Evolutionary conservation across 345 rosid species (phyloP).

Genomic region (Nasturtium officinale): DNA sequence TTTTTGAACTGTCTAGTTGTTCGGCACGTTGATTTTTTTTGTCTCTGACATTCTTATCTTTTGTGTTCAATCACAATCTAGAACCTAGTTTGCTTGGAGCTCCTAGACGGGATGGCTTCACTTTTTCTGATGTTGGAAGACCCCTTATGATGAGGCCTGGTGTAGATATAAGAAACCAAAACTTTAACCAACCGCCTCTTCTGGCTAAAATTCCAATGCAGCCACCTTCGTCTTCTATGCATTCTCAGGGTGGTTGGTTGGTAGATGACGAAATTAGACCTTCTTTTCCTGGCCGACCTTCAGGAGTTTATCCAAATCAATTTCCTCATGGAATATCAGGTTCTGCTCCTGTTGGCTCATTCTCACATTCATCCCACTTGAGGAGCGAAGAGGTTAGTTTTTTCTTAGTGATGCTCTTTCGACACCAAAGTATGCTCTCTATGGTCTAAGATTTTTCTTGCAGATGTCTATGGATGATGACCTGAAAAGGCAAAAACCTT

Average conservation of each 20-base stretch:
- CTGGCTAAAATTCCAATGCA: conserved; percentile 62
- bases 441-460: conserved; percentile 29
- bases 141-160: conserved; percentile 48
- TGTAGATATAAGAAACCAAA: conserved; percentile 64
- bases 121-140: conserved; percentile 49
- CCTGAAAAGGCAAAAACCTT: conserved; percentile 50
- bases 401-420: conserved; percentile 9
- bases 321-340: conserved; percentile 46
- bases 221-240: conserved; percentile 46
- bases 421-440: conserved; percentile 20
- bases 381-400: conserved; percentile 77
- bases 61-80: conserved; percentile 41
- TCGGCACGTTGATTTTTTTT: conserved; percentile 12
- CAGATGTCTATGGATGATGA: conserved; percentile 56
- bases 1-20: background rate
- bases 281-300: conserved; percentile 53
- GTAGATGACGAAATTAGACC: conserved; percentile 70
- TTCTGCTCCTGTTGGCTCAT: conserved; percentile 49
- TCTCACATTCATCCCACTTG: conserved; percentile 50
- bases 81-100: conserved; percentile 93
- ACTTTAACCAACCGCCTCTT: conserved; percentile 67
- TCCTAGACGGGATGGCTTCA: conserved; percentile 67
- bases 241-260: conserved; percentile 71
- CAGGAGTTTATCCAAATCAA: conserved; percentile 49
- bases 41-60: conserved; percentile 23